phyloP scores from a whole-genome alignment of 2,329 filamentous ascomycete species.

The Aspergillus felis region DNA sequence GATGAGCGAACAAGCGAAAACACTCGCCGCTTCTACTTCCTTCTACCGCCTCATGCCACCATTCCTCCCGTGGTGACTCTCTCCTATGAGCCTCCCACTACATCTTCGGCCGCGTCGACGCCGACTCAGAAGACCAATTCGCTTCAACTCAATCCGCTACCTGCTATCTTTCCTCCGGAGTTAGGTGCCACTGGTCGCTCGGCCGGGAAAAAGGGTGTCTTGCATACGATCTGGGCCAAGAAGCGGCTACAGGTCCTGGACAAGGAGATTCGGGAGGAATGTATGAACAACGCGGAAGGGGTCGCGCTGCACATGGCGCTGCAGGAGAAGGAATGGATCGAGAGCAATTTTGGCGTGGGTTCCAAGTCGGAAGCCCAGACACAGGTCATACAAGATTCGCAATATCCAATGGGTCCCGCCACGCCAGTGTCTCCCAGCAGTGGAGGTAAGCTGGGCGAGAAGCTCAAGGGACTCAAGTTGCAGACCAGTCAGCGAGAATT shows the following conservation, averaged over 20 bases:
- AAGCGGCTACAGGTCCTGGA: constrained; percentile 71
- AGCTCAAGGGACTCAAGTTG: constrained; percentile 72
- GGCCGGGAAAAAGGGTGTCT: constrained; percentile 71
- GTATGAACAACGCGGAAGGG: constrained; percentile 70
- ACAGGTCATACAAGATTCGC: constrained; percentile 25
- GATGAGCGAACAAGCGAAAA: constrained; percentile 54
- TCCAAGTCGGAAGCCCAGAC: constrained; percentile 37
- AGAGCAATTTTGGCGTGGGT: constrained; percentile 69
- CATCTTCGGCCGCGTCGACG: constrained; percentile 12
- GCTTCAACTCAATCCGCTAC: constrained; percentile 71
- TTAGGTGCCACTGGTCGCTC: constrained; percentile 63
- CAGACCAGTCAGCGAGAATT: constrained; percentile 68
- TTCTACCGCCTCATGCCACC: constrained; percentile 67
- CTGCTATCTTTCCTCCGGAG: constrained; percentile 78
- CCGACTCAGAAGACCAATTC: constrained; percentile 30
- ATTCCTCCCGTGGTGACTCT: constrained; percentile 72
- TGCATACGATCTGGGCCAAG: constrained; percentile 90
- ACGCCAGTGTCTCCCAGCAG: constrained; percentile 61
- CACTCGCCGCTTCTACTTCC: constrained; percentile 69
- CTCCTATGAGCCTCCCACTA: constrained; percentile 43
- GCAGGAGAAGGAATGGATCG: constrained; percentile 81
- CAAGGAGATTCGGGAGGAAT: constrained; percentile 71
- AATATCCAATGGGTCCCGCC: constrained; percentile 42
- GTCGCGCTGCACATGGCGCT: constrained; percentile 79
- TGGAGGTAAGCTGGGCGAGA: constrained; percentile 70